Evolutionary conservation across 2,329 filamentous ascomycete species (phyloP), one percentile per base, ranked within the genome.

Genomic region (Chaetomium sp.): DNA sequence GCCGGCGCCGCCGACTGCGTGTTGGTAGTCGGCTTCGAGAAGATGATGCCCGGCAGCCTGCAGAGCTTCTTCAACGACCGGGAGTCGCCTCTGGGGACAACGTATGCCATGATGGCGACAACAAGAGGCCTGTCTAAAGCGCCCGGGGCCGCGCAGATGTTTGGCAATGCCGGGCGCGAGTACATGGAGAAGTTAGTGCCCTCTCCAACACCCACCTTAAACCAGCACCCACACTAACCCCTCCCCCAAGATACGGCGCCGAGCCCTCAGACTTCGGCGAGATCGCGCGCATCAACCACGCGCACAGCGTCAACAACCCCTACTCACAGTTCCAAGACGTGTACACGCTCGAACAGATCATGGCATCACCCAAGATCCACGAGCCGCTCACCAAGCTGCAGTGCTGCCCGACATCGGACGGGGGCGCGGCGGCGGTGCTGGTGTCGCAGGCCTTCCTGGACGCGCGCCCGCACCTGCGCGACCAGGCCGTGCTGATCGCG

Each of bases 251-350:
- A 73, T 93, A 91, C 77, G 94, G 93, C 63, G 95, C 94, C 65
- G 91, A 83, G 73, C 75, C 84, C 12, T 88, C 91, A 71, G 94
- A 98, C 82, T 97, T 98, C 78, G 94, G 91, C 38, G 94, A 98
- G 80, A 97, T 98, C 74, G 94, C 87, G 10, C 88, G 94, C 71
- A 79, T 98, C 75, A 98, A 97, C 82, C 94, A 98, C 79, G 88
- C 88, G 68, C 95, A 99, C 84, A 93, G 89, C 25, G 90, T 90
- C 76, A 69, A 72, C 64, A 71, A 98, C 82, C 94, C 94, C 10
- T 99, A 99, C 83, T 94, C 92, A n/a, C 94, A 98, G 78, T 98
- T 99, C 83, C 90, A 90, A 74, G 87, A 96, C 74, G 91, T 94
- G 75, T 98, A 98, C 81, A 91, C 90, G 0, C 86, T 89, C 49